Conservation (phyloP, 257 asterid genomes). For the Solanum neorickii region DNA sequence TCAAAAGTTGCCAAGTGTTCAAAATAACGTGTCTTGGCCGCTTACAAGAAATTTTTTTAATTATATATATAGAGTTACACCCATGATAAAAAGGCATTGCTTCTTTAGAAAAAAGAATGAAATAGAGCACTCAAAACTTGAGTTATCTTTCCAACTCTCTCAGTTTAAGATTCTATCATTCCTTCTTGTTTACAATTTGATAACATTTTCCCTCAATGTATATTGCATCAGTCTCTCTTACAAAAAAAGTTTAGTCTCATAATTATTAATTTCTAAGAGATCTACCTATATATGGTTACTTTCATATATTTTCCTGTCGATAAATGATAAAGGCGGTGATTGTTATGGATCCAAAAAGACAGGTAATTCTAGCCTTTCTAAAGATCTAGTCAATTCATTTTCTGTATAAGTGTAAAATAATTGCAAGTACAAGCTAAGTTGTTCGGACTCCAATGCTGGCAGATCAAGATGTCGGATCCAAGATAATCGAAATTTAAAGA, state of each 20-base stretch:
- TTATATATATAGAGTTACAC: not conserved
- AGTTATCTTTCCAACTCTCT: not conserved
- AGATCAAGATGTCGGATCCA: too few species aligned
- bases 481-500: too few species aligned
- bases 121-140: not conserved
- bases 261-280: not conserved
- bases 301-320: not conserved
- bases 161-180: too few species aligned
- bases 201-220: not conserved
- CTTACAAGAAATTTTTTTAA: not conserved
- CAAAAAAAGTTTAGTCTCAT: not conserved
- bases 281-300: not conserved
- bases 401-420: not conserved
- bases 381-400: not conserved
- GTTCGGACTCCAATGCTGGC: too few species aligned
- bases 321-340: not conserved
- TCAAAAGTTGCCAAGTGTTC: not conserved
- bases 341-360: not conserved
- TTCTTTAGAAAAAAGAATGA: not conserved
- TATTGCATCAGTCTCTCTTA: not conserved
- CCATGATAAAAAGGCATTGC: too few species aligned
- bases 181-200: not conserved
- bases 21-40: not conserved
- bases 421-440: not conserved
- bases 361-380: not conserved